Conservation (phyloP, 2,329 filamentous ascomycete genomes). For the Arthrobotrys sphaeroides region DNA sequence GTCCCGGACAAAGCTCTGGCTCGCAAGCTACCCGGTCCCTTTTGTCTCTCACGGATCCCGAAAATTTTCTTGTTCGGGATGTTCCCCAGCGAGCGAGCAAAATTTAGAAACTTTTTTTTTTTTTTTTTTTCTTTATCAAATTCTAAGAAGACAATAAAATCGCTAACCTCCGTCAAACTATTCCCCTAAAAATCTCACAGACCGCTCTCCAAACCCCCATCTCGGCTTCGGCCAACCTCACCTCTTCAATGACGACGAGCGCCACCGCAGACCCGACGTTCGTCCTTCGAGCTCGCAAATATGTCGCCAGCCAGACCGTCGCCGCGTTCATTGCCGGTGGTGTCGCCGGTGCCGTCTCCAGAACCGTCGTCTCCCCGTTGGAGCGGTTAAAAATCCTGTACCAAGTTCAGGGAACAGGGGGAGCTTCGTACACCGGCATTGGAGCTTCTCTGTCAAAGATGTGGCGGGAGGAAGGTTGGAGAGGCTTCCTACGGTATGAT, state of each 20-base stretch:
- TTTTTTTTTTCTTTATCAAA: background rate
- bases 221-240: constrained; percentile 46
- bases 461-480: constrained; percentile 96
- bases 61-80: constrained; percentile 27
- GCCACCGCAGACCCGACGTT: constrained; percentile 25
- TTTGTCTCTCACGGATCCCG: constrained; percentile 10
- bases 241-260: constrained; percentile 51
- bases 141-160: background rate
- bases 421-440: constrained; percentile 93
- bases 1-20: background rate
- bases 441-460: constrained; percentile 90
- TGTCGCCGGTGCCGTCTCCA: constrained; percentile 93
- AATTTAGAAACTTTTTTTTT: background rate
- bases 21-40: constrained; percentile 13
- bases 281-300: constrained; percentile 59
- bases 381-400: constrained; percentile 98
- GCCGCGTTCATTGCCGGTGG: constrained; percentile 95
- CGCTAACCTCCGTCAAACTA: constrained; percentile 16
- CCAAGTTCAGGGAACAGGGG: constrained; percentile 89
- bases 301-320: constrained; percentile 80
- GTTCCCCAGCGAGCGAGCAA: background rate
- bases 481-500: constrained; percentile 82
- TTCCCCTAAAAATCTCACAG: constrained; percentile 17
- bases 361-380: constrained; percentile 94
- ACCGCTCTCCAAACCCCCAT: constrained; percentile 41